These are phyloP conservation scores for Laguncularia racemosa DNA, from an alignment of 345 rosid genomes.

Conservation along the genomic window DNA sequence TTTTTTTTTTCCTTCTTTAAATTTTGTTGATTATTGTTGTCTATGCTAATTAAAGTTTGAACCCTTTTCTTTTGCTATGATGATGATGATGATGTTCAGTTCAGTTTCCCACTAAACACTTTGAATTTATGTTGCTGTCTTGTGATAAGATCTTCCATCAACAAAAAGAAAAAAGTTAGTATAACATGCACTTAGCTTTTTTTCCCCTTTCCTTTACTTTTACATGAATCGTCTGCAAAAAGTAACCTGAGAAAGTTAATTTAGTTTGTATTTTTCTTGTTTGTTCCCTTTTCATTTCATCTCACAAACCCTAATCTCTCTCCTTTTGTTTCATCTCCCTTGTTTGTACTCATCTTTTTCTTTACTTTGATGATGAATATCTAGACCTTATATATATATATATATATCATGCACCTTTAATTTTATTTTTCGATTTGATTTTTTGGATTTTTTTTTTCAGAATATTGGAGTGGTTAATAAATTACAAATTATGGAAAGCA, in stretches of 20 bases:
- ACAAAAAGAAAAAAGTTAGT: no score
- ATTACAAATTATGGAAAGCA: slow-evolving; percentile 28
- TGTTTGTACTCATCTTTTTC: slow-evolving; percentile 9
- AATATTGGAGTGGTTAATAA: slow-evolving; percentile 27
- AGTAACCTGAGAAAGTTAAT: slow-evolving; percentile 14
- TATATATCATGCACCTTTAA: background rate
- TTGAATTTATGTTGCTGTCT: slow-evolving; percentile 21
- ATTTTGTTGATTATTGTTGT: slow-evolving; percentile 3
- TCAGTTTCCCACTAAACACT: slow-evolving; percentile 14
- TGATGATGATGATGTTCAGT: slow-evolving; percentile 9
- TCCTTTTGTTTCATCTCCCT: slow-evolving; percentile 15
- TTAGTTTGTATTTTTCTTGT: slow-evolving; percentile 14
- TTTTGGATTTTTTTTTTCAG: background rate
- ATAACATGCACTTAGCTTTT: background rate
- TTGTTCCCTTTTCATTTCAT: slow-evolving; percentile 13
- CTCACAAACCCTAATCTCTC: slow-evolving; percentile 1
- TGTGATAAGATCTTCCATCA: slow-evolving; percentile 10
- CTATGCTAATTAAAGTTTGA: slow-evolving; percentile 1
- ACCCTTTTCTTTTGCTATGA: slow-evolving; percentile 11
- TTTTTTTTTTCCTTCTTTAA: slow-evolving; percentile 1
- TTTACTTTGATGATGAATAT: slow-evolving; percentile 18
- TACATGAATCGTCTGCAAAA: slow-evolving; percentile 2
- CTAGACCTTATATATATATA: slow-evolving; percentile 14
- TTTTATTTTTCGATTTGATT: background rate
- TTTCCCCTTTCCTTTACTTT: slow-evolving; percentile 2